A percentile compares a stretch with the other conserved stretches of the same genome.
Evolutionary conservation across 2,329 filamentous ascomycete genomes (phyloP).

Genomic region (Aspergillus phoenicis): DNA sequence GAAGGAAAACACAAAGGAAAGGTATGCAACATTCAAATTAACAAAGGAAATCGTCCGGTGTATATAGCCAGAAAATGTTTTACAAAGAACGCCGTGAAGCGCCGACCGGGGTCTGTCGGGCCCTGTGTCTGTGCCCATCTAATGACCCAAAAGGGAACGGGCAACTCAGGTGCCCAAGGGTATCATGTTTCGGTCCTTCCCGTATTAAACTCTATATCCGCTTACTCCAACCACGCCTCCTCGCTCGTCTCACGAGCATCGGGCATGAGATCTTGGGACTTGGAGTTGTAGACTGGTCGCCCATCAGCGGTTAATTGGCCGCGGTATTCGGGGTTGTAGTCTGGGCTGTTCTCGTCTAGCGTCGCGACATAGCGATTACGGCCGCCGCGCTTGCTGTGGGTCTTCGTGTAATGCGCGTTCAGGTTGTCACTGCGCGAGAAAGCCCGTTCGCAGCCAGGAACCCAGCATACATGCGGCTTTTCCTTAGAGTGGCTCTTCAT

Average conservation of each 20-base stretch:
- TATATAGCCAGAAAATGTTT: conserved; percentile 17
- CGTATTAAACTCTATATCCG: conserved; percentile 18
- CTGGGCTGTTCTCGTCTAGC: conserved; percentile 45
- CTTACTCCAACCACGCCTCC: conserved; percentile 39
- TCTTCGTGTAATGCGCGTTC: conserved; percentile 50
- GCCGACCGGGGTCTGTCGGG: conserved; percentile 25
- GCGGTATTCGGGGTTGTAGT: conserved; percentile 48
- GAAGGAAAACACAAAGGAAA: conserved; percentile 11
- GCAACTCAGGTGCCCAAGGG: conserved; percentile 32
- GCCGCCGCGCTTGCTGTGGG: conserved; percentile 49
- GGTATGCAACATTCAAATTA: not conserved
- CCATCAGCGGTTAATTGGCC: conserved; percentile 48
- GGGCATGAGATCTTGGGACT: conserved; percentile 37
- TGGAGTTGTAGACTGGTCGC: conserved; percentile 42
- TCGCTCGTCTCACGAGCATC: conserved; percentile 38
- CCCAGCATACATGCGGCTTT: conserved; percentile 49
- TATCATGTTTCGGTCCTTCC: conserved; percentile 32
- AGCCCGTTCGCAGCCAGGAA: conserved; percentile 44
- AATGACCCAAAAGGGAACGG: conserved; percentile 32
- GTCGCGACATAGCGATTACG: conserved; percentile 51
- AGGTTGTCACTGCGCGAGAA: conserved; percentile 51
- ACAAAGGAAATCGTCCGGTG: conserved; percentile 10
- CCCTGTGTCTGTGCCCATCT: conserved; percentile 25
- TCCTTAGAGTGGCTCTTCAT: conserved; percentile 51
- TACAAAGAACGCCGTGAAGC: conserved; percentile 28